Conservation (phyloP, 75 land plant species). For the Isoetes taiwanensis region DNA sequence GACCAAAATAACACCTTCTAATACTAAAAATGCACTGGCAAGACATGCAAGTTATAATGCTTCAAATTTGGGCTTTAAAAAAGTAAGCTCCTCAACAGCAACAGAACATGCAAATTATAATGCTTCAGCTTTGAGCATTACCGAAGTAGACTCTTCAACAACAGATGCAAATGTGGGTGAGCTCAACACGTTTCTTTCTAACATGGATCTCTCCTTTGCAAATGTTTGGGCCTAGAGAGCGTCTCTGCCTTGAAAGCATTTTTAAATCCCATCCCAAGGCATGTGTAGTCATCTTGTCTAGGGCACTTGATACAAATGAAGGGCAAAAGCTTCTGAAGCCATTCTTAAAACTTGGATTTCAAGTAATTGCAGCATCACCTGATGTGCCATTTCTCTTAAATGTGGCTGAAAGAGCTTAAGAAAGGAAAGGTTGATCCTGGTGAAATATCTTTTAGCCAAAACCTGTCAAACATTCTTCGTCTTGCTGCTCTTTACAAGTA, state of each 20-base stretch:
- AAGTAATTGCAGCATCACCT: slow-evolving; percentile 32
- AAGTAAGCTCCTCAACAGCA: too few species aligned
- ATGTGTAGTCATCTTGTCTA: slow-evolving; percentile 46
- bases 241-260: slow-evolving; percentile 36
- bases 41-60: too few species aligned
- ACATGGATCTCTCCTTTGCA: slow-evolving; percentile 48
- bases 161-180: too few species aligned
- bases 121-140: too few species aligned
- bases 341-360: slow-evolving; percentile 12
- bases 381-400: slow-evolving; percentile 31
- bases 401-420: slow-evolving; percentile 33
- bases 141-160: too few species aligned
- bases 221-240: slow-evolving; percentile 35
- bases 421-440: slow-evolving; percentile 44
- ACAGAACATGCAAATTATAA: too few species aligned
- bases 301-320: slow-evolving; percentile 31
- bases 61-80: too few species aligned
- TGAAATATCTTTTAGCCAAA: slow-evolving; percentile 49
- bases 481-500: slow-evolving; percentile 46
- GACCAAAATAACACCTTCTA: too few species aligned
- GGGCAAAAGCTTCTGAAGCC: slow-evolving; percentile 29
- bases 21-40: too few species aligned
- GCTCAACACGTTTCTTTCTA: slow-evolving; percentile 57
- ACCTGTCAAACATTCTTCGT: slow-evolving; percentile 63
- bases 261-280: slow-evolving; percentile 45